phyloP scores from a whole-genome alignment of 2,329 filamentous ascomycete species.

The Pyricularia sp. region DNA sequence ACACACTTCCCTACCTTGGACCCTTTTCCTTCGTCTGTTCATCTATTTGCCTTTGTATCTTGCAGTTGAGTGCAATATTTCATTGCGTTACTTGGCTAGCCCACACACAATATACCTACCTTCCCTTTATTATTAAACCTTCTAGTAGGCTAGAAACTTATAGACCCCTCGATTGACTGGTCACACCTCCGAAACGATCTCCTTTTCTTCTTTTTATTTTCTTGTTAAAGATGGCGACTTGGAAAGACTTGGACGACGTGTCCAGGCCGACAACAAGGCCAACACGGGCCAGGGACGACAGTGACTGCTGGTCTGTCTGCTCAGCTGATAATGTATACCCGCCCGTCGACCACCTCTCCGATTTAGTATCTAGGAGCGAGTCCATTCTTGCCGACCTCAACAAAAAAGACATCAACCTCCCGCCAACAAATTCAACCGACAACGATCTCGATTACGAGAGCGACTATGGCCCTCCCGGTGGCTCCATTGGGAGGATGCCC shows the following conservation, averaged over 20 bases:
- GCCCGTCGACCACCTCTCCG: neutral
- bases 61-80: neutral
- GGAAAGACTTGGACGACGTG: neutral
- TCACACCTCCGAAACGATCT: neutral
- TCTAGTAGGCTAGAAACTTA: neutral
- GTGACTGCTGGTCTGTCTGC: neutral
- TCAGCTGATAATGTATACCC: neutral
- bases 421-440: neutral
- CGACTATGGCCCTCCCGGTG: neutral
- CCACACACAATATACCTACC: neutral
- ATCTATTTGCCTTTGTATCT: neutral
- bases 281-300: neutral
- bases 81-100: neutral
- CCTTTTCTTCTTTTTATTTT: neutral
- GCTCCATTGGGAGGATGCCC: conserved; percentile 1
- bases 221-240: neutral
- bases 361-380: neutral
- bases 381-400: neutral
- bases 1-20: neutral
- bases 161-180: neutral
- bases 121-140: neutral
- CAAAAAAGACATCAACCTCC: neutral
- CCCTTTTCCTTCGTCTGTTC: neutral
- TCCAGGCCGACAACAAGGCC: neutral
- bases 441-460: conserved; percentile 1